Conservation (phyloP, 768 basidiomycete genomes). For the Termitomyces titanicus region DNA sequence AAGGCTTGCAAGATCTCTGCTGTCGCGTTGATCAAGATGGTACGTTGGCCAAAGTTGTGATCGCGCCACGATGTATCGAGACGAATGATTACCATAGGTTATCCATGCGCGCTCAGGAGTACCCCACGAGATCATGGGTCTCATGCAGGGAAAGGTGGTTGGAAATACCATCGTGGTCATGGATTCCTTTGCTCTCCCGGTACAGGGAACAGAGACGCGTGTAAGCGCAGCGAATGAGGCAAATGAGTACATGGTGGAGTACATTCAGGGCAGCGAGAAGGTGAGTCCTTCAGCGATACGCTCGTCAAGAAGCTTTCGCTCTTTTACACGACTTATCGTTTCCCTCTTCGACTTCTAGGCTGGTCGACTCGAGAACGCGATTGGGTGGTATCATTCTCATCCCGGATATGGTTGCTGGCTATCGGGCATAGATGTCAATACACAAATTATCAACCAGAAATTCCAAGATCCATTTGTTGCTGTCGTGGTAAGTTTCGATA, state of each 20-base stretch:
- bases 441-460: constrained; percentile 92
- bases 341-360: constrained; percentile 42
- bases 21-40: constrained; percentile 94
- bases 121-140: constrained; percentile 98
- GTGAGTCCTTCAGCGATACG: constrained; percentile 35
- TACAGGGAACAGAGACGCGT: constrained; percentile 96
- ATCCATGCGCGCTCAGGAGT: constrained; percentile 98
- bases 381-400: constrained; percentile 99
- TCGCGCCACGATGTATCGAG: neutral
- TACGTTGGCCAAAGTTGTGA: constrained; percentile 21
- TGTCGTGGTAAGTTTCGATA: constrained; percentile 68
- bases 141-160: constrained; percentile 96
- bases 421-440: constrained; percentile 97
- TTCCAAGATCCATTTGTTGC: constrained; percentile 97
- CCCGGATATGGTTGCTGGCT: constrained; percentile 99
- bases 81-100: constrained; percentile 49
- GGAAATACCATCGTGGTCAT: constrained; percentile 79
- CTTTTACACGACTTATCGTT: constrained; percentile 1
- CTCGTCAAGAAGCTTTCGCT: neutral
- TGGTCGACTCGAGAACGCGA: constrained; percentile 78
- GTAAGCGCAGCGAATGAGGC: constrained; percentile 96
- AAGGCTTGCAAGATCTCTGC: constrained; percentile 94
- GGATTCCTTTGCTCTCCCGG: constrained; percentile 96
- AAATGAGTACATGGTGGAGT: constrained; percentile 98
- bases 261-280: constrained; percentile 76